Evolutionary conservation across 257 asterid genomes (phyloP).

Genomic region (Primulina eburnea): DNA sequence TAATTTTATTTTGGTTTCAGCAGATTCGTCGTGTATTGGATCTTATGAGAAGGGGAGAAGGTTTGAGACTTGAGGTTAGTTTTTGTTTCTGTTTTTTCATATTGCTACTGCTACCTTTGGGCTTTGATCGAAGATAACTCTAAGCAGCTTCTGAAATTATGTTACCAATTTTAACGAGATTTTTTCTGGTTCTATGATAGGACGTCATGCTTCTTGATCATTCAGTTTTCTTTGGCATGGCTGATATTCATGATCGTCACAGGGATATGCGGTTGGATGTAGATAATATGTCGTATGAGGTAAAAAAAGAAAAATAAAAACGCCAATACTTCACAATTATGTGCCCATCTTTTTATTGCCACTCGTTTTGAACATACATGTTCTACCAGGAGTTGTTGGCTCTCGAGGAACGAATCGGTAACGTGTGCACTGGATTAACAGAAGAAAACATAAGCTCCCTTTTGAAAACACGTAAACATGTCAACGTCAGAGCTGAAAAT

Average conservation of each 20-base stretch:
- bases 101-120: background rate
- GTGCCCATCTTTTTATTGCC: background rate
- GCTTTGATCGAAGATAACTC: background rate
- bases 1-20: background rate
- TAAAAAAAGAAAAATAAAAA: conserved; percentile 11
- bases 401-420: conserved; percentile 67
- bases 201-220: conserved; percentile 60
- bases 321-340: background rate
- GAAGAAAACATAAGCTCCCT: conserved; percentile 45
- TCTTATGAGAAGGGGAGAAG: conserved; percentile 17
- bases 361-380: background rate
- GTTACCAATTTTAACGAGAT: conserved; percentile 9
- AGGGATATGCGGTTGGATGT: conserved; percentile 72
- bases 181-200: conserved; percentile 27
- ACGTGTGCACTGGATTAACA: conserved; percentile 62
- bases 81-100: conserved; percentile 4
- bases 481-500: conserved; percentile 20
- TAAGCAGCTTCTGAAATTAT: background rate
- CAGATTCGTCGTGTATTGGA: background rate
- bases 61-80: conserved; percentile 82
- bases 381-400: conserved; percentile 60
- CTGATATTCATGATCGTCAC: conserved; percentile 54
- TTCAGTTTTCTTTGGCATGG: conserved; percentile 53
- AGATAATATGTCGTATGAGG: conserved; percentile 78
- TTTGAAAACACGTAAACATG: conserved; percentile 41